phyloP scores from a whole-genome alignment of 2,329 filamentous ascomycete species.

The Elsinoe arachidis region DNA sequence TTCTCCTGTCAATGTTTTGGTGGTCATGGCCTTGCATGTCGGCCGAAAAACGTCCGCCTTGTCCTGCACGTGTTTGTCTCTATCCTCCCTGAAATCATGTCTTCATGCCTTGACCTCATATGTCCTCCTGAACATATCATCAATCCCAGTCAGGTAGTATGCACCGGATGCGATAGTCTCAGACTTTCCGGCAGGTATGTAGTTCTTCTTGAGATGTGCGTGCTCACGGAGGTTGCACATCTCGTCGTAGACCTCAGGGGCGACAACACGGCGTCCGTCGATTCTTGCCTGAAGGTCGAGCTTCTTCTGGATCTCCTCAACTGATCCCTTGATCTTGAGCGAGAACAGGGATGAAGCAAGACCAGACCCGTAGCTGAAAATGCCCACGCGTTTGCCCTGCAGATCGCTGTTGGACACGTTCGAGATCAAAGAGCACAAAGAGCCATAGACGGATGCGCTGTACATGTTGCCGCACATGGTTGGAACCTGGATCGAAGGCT shows the following conservation, averaged over 20 bases:
- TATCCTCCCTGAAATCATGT: not conserved
- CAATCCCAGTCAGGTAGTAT: constrained; percentile 43
- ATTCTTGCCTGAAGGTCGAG: constrained; percentile 40
- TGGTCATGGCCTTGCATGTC: constrained; percentile 4
- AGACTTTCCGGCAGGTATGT: constrained; percentile 36
- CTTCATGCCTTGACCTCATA: constrained; percentile 43
- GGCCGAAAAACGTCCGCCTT: constrained; percentile 8
- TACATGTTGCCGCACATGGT: constrained; percentile 50
- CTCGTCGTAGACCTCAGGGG: constrained; percentile 44
- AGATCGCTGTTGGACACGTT: constrained; percentile 38
- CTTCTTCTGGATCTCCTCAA: constrained; percentile 39
- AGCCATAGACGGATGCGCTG: constrained; percentile 44
- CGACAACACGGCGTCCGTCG: constrained; percentile 36
- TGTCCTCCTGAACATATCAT: constrained; percentile 43
- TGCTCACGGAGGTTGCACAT: constrained; percentile 45
- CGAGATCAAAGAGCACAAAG: constrained; percentile 39
- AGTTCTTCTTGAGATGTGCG: constrained; percentile 44
- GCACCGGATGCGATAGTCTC: constrained; percentile 40
- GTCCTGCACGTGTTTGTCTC: not conserved
- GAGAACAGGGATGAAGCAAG: constrained; percentile 45
- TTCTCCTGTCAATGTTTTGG: constrained; percentile 1
- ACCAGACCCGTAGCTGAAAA: constrained; percentile 47
- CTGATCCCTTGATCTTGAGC: constrained; percentile 39
- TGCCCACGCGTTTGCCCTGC: constrained; percentile 43
- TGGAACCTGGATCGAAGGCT: constrained; percentile 42